Base-by-base conservation (phyloP, 495 filamentous ascomycete genomes). In the Thermothielavioides terrestris region DNA sequence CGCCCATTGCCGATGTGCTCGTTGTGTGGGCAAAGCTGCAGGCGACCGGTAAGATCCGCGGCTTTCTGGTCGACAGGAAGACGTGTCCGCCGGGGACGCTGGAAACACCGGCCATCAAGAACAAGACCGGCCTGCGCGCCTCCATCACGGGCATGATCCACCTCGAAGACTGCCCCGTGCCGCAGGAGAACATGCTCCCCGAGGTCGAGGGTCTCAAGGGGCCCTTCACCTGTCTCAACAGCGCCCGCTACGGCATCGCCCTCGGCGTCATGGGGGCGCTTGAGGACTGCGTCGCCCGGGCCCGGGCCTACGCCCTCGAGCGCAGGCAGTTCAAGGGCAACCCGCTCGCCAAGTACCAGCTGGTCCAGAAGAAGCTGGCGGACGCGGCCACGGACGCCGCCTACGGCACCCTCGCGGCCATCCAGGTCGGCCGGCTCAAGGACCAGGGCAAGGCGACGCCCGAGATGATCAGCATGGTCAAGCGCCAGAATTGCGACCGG, bases 391-490 rank as follows among this genome's bases (percentile, higher is more conserved):
- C 94, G 1, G 92, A 97, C 68, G 87, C 86, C 12, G 83, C 89
- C 1, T 98, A 86, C 62, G 92, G 92, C 4, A 84, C 85, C 9
- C 63, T 94, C 37, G 92, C 91, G 4, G 83, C 87, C 0, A 78
- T 83, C 32, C 92, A 98, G 66, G 90, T 96, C 36, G 92, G 91
- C 34, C 72, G 94, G 52, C 77, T 98, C 14, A 96, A 95, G 75
- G 92, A 97, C 61, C 79, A 86, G 60, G 89, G 90, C 14, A 84
- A 88, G 67, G 77, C 77, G 21, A 82, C 86, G 2, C 91, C 92
- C 8, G 94, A 98, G 69, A 96, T 96, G 94, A 94, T 98, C 59
- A 90, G 85, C 34, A 94, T 98, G 88, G 82, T 96, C 60, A 98
- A 98, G 75, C 77, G 92, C 54, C 90, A 97, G 72, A 98, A 98